Conservation (phyloP, 1,139 yeast species). For the Scheffersomyces titani region DNA sequence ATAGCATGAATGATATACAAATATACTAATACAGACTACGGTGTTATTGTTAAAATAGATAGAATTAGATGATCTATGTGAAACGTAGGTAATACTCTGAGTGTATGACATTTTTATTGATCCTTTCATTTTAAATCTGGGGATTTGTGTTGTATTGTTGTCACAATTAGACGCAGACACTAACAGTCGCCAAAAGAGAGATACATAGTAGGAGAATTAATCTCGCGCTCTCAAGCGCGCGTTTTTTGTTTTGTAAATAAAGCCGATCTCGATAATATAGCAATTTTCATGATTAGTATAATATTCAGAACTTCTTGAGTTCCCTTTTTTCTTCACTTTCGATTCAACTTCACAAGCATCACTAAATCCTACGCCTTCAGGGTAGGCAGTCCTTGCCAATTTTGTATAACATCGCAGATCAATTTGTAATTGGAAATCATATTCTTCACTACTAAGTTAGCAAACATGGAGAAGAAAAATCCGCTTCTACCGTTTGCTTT, state of each 20-base stretch:
- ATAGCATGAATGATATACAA: not conserved
- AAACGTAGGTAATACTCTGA: not conserved
- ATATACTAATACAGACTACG: not conserved
- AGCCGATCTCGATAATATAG: not conserved
- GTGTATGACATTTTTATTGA: not conserved
- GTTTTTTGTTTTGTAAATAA: not conserved
- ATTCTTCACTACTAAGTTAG: not conserved
- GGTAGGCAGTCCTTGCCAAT: not conserved
- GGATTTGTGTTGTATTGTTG: not conserved
- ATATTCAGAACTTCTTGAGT: not conserved
- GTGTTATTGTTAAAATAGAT: not conserved
- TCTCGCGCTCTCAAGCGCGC: not conserved
- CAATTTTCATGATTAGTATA: too few species aligned
- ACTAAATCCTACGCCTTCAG: not conserved
- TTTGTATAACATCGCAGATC: not conserved
- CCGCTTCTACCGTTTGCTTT: conserved; percentile 51
- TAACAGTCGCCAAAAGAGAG: not conserved
- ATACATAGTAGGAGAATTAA: not conserved
- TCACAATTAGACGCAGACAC: not conserved
- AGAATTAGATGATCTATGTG: not conserved
- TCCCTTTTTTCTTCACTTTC: too few species aligned
- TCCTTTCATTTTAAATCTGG: not conserved
- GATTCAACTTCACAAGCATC: not conserved
- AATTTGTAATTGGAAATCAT: not conserved
- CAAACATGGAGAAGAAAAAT: conserved; percentile 35